Percentiles rank a stretch among this genome's conserved stretches.
phyloP scores from a whole-genome alignment of 768 basidiomycete species.

The Cystofilobasidium capitatum region DNA sequence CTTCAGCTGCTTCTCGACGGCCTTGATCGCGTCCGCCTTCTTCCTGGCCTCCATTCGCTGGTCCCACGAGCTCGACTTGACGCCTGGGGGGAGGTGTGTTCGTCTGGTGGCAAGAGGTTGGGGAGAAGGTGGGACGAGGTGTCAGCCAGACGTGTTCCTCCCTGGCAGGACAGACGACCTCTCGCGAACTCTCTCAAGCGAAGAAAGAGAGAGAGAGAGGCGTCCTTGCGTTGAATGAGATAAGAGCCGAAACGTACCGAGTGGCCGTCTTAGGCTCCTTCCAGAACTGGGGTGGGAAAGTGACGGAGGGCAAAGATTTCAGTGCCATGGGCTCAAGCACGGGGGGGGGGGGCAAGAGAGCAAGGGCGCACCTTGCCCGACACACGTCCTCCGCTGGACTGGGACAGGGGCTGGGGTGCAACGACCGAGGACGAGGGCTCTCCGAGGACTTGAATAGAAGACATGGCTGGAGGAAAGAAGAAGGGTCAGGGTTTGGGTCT shows the following conservation, averaged over 20 bases:
- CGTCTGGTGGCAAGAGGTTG: background rate
- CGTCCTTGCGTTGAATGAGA: background rate
- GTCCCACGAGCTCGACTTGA: slow-evolving; percentile 25
- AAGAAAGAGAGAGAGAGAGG: background rate
- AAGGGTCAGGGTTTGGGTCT: background rate
- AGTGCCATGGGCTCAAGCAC: too few relatives aligned
- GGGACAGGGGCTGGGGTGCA: background rate
- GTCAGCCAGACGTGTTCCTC: background rate
- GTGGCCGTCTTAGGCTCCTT: slow-evolving; percentile 26
- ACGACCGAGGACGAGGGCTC: background rate
- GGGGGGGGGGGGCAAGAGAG: background rate
- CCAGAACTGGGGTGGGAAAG: slow-evolving; percentile 18
- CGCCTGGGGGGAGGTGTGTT: slow-evolving; percentile 18
- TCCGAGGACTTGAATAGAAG: background rate
- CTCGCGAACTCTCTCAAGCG: background rate
- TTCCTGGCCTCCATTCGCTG: slow-evolving; percentile 12
- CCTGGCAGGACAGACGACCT: background rate
- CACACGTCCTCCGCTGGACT: background rate
- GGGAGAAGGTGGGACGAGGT: background rate
- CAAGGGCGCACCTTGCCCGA: slow-evolving; percentile 1
- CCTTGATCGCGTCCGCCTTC: slow-evolving; percentile 26
- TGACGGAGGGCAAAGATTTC: too few relatives aligned
- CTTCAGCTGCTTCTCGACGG: slow-evolving; percentile 21
- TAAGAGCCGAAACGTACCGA: background rate
- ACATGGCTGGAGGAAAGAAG: background rate